Conservation (phyloP, 108 stramenopile genomes). For the Skeletonema grethae region DNA sequence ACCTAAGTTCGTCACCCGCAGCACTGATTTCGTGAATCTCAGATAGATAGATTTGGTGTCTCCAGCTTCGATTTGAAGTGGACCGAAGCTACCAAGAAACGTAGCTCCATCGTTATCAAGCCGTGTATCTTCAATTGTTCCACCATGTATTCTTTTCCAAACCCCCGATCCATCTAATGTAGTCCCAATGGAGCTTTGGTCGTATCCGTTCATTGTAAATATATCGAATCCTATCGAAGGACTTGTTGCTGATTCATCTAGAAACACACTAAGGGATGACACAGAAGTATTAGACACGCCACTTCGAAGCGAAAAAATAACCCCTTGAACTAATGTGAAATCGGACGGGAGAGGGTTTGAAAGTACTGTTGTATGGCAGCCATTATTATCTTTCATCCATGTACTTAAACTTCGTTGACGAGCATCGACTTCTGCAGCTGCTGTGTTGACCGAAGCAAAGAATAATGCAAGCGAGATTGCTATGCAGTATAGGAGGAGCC, state of each 20-base stretch:
- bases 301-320: background rate
- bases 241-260: background rate
- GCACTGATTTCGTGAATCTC: background rate
- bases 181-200: background rate
- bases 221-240: background rate
- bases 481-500: too few relatives aligned
- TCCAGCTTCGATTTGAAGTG: background rate
- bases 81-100: background rate
- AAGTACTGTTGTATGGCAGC: background rate
- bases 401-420: slow-evolving; percentile 1
- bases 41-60: background rate
- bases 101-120: background rate
- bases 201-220: background rate
- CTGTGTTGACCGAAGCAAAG: background rate
- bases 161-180: background rate
- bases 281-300: background rate
- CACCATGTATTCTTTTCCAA: background rate
- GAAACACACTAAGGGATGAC: background rate
- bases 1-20: background rate
- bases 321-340: background rate
- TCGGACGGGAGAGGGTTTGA: background rate
- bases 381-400: background rate
- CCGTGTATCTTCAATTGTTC: background rate
- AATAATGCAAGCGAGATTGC: background rate
- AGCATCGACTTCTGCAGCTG: background rate